Evolutionary conservation across 192 early-diverging fungal species (phyloP).

Genomic region (Polychytrium aggregatum): DNA sequence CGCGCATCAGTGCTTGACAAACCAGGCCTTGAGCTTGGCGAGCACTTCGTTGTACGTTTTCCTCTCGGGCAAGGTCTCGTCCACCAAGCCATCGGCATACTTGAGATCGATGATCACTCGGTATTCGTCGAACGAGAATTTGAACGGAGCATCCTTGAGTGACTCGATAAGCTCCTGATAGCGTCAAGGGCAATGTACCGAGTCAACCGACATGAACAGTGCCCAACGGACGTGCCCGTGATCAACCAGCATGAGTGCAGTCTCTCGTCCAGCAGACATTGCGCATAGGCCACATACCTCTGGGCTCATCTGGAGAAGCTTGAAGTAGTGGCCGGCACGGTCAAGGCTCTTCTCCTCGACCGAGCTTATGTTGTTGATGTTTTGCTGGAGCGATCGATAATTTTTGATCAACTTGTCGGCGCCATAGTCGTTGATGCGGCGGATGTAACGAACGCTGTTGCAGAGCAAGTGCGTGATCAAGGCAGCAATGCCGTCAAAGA

Average conservation of each 20-base stretch:
- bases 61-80: not conserved
- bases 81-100: slow-evolving; percentile 18
- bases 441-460: slow-evolving; percentile 54
- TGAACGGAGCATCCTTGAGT: slow-evolving; percentile 37
- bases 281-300: slow-evolving; percentile 21
- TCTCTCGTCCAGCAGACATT: not conserved
- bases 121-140: slow-evolving; percentile 76
- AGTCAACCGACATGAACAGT: slow-evolving; percentile 6
- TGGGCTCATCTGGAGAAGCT: slow-evolving; percentile 49
- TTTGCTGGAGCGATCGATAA: slow-evolving; percentile 76
- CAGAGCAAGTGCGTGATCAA: slow-evolving; percentile 62
- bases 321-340: slow-evolving; percentile 59
- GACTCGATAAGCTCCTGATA: slow-evolving; percentile 44
- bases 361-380: slow-evolving; percentile 65
- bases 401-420: slow-evolving; percentile 71
- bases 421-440: slow-evolving; percentile 53
- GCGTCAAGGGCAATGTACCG: not conserved
- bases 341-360: slow-evolving; percentile 58
- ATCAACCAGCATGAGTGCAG: not conserved
- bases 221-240: not conserved
- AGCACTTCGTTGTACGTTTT: slow-evolving; percentile 1
- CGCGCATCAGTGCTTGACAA: slow-evolving; percentile 21
- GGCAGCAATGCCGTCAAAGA: slow-evolving; percentile 72
- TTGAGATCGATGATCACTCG: slow-evolving; percentile 61
- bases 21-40: slow-evolving; percentile 17